Evolutionary conservation across 768 basidiomycete genomes (phyloP), one percentile per base, ranked within the genome.

Genomic region (Terana coerulea): DNA sequence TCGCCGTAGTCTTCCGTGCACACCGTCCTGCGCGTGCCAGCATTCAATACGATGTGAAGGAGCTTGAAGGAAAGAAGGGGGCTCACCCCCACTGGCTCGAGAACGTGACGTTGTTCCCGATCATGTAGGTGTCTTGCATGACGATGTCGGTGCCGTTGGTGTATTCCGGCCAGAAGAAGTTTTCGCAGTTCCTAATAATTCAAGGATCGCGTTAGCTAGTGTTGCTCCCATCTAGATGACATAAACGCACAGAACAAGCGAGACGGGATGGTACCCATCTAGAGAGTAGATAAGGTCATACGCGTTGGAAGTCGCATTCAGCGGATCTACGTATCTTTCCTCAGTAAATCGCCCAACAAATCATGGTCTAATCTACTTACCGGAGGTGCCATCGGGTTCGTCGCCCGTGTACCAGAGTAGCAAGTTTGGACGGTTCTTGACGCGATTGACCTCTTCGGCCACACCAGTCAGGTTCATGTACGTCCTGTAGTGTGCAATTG

Each of bases 341-440:
- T 49, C 4, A 39, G 24, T 37, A n/a, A n/a, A n/a, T n/a, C n/a
- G n/a, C n/a, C n/a, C n/a, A n/a, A 5, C 3, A 14, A 21, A 1
- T 22, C 8, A 25, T 35, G 17, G 12, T n/a, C n/a, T 11, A 24
- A 39, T 26, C n/a, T n/a, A n/a, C 42, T 41, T 15, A 55, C 54
- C 83, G 9, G 75, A 75, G 0, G 79, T 83, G 33, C 86, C 86
- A 57, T 88, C 86, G 0, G 83, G 84, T 64, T 89, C 86, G 56
- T 89, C 85, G 0, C 74, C 83, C 1, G 84, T 87, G 65, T 88
- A 88, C 82, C 83, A 86, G 1, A 84, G 66, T 14, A 90, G 71
- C 24, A 91, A 75, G 56, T 88, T 90, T 0, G 80, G 74, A 1
- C 84, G 75, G 29, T 76, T 72, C 59, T 86, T 87, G 68, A 91